Base-by-base conservation (phyloP, 352 stramenopile species). In the Pythium sp. region DNA sequence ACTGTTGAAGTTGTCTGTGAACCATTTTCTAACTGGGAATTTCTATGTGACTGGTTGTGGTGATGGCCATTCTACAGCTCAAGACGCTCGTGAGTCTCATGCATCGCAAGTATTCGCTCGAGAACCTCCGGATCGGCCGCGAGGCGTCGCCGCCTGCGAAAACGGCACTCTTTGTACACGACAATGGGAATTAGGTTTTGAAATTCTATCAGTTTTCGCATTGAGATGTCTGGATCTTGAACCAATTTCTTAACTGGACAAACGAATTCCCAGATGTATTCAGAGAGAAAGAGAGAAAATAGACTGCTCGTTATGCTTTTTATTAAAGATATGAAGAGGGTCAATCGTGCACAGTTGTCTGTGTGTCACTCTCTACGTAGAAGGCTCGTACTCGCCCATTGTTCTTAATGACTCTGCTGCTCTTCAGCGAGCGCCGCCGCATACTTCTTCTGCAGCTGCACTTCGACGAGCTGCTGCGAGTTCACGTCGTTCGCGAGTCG, bases 51-150 rank as follows among this genome's bases (percentile, higher is more conserved):
- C 11, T 57, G 51, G 5, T 72, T 6, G 2, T 47, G 41, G 58
- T 62, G 12, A 15, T 67, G 47, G 9, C 11, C 30, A 32, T 32
- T 32, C 30, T 43, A 22, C 55, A 86, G 78, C 73, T 95, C 38
- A 93, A 95, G 76, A 95, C 87, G 24, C 80, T 95, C 11, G 77
- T 95, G 58, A 89, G 79, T 63, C 72, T 95, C 34, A 95, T 93
- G 85, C 85, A 88, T 59, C 85, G 85, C 71, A 95, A 95, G 65
- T 95, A 95, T 51, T 90, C 87, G 60, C 69, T 89, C 59, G 82
- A 92, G 36, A 92, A 94, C 66, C 75, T 94, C 26, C 81, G 86
- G 36, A 75, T 94, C 24, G 86, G 84, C 32, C 78, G 76, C 41
- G 79, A 72, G 58, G 43, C 71, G 43, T 79, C 74, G 32, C 71